Evolutionary conservation across 768 basidiomycete genomes (phyloP).

Genomic region (Boletus fagicola): DNA sequence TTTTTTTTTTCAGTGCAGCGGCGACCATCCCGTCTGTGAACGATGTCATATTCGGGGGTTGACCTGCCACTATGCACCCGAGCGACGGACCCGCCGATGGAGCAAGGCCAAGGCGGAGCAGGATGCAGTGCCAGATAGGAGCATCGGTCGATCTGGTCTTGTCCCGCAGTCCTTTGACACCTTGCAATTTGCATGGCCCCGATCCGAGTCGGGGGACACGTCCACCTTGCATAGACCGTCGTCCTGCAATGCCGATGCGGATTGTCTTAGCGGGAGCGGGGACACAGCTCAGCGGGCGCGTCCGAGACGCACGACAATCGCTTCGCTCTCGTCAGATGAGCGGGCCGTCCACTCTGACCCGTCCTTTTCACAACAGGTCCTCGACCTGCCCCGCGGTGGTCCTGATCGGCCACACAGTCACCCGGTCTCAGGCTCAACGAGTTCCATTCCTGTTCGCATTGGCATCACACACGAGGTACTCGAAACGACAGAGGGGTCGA

Average conservation of each 20-base stretch:
- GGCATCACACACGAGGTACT: neutral
- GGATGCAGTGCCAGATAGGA: slow-evolving; percentile 2
- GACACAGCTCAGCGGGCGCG: neutral
- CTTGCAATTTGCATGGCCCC: neutral
- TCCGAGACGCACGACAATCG: neutral
- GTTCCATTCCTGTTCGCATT: neutral
- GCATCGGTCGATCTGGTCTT: neutral
- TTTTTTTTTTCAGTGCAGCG: slow-evolving; percentile 45
- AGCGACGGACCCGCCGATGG: slow-evolving; percentile 38
- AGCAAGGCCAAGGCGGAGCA: neutral
- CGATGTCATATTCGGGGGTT: slow-evolving; percentile 61
- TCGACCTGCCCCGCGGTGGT: no score
- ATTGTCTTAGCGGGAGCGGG: neutral
- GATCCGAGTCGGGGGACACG: neutral
- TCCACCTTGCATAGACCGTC: neutral
- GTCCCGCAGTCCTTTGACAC: neutral
- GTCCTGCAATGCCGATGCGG: neutral
- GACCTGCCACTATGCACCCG: slow-evolving; percentile 63
- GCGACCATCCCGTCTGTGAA: slow-evolving; percentile 66
- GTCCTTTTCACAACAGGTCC: neutral
- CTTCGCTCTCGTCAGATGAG: neutral
- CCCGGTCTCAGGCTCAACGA: neutral
- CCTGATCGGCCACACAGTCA: no score
- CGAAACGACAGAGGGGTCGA: neutral
- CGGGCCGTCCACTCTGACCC: neutral